Evolutionary conservation across 306 rosid species (phyloP).

Genomic region (Pyrus betulifolia): DNA sequence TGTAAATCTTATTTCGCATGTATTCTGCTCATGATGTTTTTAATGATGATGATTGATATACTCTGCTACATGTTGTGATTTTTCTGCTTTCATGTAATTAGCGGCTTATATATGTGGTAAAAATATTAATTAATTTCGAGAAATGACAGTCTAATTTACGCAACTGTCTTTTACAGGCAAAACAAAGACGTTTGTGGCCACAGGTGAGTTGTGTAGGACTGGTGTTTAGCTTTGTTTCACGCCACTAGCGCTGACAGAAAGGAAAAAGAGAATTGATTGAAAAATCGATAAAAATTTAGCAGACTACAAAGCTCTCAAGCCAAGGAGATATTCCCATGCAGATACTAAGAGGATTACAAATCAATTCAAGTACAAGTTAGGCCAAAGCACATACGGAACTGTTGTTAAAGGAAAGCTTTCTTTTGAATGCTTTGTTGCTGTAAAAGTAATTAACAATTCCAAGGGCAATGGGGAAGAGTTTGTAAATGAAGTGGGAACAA

Average conservation of each 20-base stretch:
- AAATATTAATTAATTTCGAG: not conserved
- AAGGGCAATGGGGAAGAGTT: not conserved
- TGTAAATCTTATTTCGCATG: too few species aligned
- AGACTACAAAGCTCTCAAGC: slow-evolving; percentile 32
- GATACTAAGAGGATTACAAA: slow-evolving; percentile 29
- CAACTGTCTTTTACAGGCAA: slow-evolving; percentile 6
- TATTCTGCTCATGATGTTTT: too few species aligned
- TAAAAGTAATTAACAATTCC: not conserved
- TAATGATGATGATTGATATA: too few species aligned
- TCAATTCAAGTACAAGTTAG: slow-evolving; percentile 20
- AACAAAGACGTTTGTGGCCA: not conserved
- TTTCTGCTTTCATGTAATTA: too few species aligned
- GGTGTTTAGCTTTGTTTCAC: too few species aligned
- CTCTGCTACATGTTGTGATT: too few species aligned
- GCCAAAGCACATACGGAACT: slow-evolving; percentile 24
- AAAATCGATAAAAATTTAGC: not conserved
- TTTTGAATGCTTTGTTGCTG: not conserved
- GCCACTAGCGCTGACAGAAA: not conserved
- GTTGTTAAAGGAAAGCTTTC: slow-evolving; percentile 31
- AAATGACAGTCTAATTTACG: not conserved
- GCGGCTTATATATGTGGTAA: too few species aligned
- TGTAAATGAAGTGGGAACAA: slow-evolving; percentile 18
- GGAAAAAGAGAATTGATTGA: slow-evolving; percentile 9
- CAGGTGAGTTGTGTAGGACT: slow-evolving; percentile 6
- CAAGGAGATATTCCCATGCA: slow-evolving; percentile 27